Conservation (phyloP, 108 stramenopile species). For the Nitzschia putrida region DNA sequence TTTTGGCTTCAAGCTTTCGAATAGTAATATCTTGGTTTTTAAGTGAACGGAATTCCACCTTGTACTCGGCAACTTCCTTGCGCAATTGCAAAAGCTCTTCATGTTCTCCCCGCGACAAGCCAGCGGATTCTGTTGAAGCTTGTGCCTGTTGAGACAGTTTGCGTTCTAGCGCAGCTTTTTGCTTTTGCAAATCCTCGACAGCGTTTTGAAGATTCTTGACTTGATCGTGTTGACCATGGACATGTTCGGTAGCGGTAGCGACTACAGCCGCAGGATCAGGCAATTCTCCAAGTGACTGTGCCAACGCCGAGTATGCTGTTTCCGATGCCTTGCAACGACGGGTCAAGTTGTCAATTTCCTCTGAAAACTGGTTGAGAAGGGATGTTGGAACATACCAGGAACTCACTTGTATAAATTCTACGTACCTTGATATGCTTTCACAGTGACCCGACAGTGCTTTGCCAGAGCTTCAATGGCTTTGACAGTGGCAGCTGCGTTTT, state of each 20-base stretch:
- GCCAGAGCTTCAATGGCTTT: slow-evolving; percentile 60
- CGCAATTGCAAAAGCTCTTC: slow-evolving; percentile 83
- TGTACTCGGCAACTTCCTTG: slow-evolving; percentile 87
- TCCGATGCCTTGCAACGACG: slow-evolving; percentile 77
- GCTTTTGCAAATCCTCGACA: slow-evolving; percentile 64
- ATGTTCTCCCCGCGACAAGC: slow-evolving; percentile 50
- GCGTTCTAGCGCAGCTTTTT: slow-evolving; percentile 47
- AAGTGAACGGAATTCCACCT: slow-evolving; percentile 83
- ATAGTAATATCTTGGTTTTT: slow-evolving; percentile 95
- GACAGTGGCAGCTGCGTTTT: slow-evolving; percentile 36
- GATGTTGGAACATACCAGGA: no score
- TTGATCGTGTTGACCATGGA: slow-evolving; percentile 57
- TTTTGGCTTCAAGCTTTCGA: slow-evolving; percentile 78
- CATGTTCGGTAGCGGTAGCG: slow-evolving; percentile 40
- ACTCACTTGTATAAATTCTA: no score
- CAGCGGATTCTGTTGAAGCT: slow-evolving; percentile 4
- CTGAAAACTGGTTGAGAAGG: slow-evolving; percentile 20
- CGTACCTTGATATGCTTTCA: slow-evolving; percentile 77
- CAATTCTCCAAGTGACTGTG: slow-evolving; percentile 50
- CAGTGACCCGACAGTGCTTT: slow-evolving; percentile 57
- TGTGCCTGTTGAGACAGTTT: slow-evolving; percentile 14
- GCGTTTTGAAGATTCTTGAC: slow-evolving; percentile 46
- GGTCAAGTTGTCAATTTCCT: slow-evolving; percentile 83
- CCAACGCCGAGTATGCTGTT: slow-evolving; percentile 47
- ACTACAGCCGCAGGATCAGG: slow-evolving; percentile 55